Conservation (phyloP, 306 rosid genomes). For the Vigna hirtella region DNA sequence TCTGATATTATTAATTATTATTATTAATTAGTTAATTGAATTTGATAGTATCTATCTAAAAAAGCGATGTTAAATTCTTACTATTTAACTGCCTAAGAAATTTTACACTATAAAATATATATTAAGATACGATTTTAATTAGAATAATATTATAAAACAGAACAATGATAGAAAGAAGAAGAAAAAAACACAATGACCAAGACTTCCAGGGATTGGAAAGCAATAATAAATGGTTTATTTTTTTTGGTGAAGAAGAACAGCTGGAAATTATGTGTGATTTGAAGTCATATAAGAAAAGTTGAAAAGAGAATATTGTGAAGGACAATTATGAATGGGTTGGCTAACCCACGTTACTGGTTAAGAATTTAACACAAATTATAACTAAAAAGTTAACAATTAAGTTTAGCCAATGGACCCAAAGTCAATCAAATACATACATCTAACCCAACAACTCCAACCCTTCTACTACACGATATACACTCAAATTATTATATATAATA, state of each 20-base stretch:
- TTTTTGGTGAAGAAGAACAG: neutral
- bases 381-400: slow-evolving; percentile 11
- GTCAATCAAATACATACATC: slow-evolving; percentile 23
- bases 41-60: too few relatives aligned
- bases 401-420: slow-evolving; percentile 37
- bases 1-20: too few relatives aligned
- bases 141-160: too few relatives aligned
- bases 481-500: neutral
- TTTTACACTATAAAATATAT: too few relatives aligned
- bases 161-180: too few relatives aligned
- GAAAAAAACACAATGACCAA: neutral
- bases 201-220: neutral
- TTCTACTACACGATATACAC: neutral
- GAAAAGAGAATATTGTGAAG: neutral
- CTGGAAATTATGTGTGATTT: neutral
- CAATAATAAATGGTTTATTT: neutral
- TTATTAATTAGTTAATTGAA: too few relatives aligned
- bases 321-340: slow-evolving; percentile 40
- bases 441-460: slow-evolving; percentile 34
- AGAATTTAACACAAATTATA: slow-evolving; percentile 16
- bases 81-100: too few relatives aligned
- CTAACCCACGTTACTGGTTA: slow-evolving; percentile 21
- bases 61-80: too few relatives aligned
- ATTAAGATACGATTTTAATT: too few relatives aligned
- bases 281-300: neutral